phyloP scores from a whole-genome alignment of 2,329 filamentous ascomycete species.

The Colletotrichum echinochloae region DNA sequence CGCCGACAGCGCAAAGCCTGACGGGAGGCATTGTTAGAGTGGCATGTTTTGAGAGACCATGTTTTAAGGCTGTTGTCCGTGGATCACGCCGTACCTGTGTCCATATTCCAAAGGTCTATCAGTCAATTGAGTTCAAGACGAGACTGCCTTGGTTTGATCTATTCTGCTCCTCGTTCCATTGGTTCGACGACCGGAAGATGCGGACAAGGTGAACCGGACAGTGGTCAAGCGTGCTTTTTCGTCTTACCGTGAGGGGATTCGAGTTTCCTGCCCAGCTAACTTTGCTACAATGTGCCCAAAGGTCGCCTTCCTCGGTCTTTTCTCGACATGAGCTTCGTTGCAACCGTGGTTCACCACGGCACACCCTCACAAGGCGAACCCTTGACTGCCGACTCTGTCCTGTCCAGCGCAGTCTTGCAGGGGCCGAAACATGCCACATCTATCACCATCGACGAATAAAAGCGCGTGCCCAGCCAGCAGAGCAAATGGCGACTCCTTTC shows the following conservation, averaged over 20 bases:
- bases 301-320: neutral
- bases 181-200: too few species aligned
- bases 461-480: neutral
- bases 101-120: neutral
- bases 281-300: conserved; percentile 4
- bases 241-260: conserved; percentile 11
- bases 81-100: neutral
- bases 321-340: conserved; percentile 23
- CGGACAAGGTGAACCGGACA: neutral
- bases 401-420: neutral
- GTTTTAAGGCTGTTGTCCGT: neutral
- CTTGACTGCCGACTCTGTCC: neutral
- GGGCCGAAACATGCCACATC: neutral
- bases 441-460: neutral
- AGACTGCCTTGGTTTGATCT: neutral
- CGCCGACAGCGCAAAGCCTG: neutral
- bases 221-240: neutral
- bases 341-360: neutral
- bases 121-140: neutral
- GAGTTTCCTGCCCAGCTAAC: neutral
- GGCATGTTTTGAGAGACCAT: neutral
- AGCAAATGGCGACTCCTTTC: neutral
- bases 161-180: neutral
- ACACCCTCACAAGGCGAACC: conserved; percentile 3
- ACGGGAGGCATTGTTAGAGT: neutral